A percentile compares a stretch with the other conserved stretches of the same genome.
Conservation (phyloP, 768 basidiomycete species). For the Lactarius trivialis region DNA sequence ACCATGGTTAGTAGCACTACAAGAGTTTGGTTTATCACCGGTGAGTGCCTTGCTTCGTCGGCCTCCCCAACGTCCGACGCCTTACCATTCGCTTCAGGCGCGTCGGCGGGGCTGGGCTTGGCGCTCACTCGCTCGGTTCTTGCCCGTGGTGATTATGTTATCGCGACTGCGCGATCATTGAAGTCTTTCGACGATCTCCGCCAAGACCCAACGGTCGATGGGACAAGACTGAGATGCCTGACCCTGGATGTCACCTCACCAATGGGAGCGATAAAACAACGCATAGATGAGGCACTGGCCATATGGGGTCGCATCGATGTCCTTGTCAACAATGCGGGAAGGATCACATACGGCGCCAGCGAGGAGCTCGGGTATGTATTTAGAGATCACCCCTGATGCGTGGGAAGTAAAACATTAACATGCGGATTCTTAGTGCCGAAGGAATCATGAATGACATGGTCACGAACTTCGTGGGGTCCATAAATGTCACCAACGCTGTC, state of each 20-base stretch:
- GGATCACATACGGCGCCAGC: not conserved
- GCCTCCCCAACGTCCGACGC: not conserved
- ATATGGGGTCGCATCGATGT: constrained; percentile 15
- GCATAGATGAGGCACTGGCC: not conserved
- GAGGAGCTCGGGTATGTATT: constrained; percentile 17
- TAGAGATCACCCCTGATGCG: not conserved
- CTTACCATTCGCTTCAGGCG: not conserved
- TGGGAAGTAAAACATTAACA: not conserved
- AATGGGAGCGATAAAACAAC: not conserved
- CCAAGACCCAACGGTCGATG: not conserved
- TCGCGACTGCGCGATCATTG: constrained; percentile 7
- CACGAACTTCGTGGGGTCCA: constrained; percentile 40
- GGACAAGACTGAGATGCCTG: not conserved
- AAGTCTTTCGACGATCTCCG: constrained; percentile 1
- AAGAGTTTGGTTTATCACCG: constrained; percentile 18
- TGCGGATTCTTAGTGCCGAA: not conserved
- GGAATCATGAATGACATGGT: constrained; percentile 5
- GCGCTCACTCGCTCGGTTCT: constrained; percentile 11
- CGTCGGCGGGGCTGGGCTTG: constrained; percentile 12
- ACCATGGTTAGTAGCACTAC: not conserved
- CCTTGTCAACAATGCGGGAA: too few species aligned
- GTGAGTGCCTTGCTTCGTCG: not conserved
- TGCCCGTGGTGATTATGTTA: constrained; percentile 11
- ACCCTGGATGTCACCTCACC: constrained; percentile 11
- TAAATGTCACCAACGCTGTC: constrained; percentile 39